phyloP scores from a whole-genome alignment of 2,329 filamentous ascomycete genomes.

The Sporothrix globosa region DNA sequence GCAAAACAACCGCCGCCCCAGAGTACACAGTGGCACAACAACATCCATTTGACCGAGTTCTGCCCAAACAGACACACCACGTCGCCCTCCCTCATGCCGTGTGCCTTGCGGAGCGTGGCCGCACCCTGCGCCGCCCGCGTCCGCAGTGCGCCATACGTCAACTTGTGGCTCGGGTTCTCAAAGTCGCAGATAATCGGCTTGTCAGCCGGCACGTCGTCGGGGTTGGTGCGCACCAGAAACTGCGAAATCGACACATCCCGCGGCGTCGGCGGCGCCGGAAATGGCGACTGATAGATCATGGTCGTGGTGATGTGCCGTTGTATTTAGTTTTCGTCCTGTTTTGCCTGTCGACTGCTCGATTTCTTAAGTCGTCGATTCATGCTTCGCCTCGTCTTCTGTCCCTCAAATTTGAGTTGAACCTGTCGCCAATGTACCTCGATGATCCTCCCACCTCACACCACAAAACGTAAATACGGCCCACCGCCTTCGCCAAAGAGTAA shows the following conservation, averaged over 20 bases:
- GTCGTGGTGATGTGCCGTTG: not conserved
- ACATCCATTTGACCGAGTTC: slow-evolving; percentile 31
- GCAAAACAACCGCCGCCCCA: slow-evolving; percentile 28
- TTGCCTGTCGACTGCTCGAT: not conserved
- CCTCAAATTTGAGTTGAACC: not conserved
- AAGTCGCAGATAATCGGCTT: slow-evolving; percentile 38
- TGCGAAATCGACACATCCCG: slow-evolving; percentile 38
- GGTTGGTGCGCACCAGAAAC: slow-evolving; percentile 38
- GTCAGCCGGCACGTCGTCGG: slow-evolving; percentile 38
- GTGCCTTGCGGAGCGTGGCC: not conserved
- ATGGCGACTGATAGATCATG: slow-evolving; percentile 30
- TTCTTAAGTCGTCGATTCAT: not conserved
- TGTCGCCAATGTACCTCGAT: not conserved
- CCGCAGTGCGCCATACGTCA: slow-evolving; percentile 31
- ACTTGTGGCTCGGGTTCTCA: slow-evolving; percentile 33
- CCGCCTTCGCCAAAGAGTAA: not conserved
- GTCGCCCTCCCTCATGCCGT: slow-evolving; percentile 25
- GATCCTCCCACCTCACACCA: not conserved
- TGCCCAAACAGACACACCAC: slow-evolving; percentile 26
- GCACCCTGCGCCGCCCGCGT: slow-evolving; percentile 28
- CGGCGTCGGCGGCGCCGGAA: slow-evolving; percentile 34
- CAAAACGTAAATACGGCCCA: slow-evolving; percentile 4
- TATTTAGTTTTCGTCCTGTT: not conserved
- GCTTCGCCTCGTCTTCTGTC: not conserved
- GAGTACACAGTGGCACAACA: slow-evolving; percentile 29